Evolutionary conservation across 805 yeast genomes (phyloP).

Genomic region (Candida ulmi): DNA sequence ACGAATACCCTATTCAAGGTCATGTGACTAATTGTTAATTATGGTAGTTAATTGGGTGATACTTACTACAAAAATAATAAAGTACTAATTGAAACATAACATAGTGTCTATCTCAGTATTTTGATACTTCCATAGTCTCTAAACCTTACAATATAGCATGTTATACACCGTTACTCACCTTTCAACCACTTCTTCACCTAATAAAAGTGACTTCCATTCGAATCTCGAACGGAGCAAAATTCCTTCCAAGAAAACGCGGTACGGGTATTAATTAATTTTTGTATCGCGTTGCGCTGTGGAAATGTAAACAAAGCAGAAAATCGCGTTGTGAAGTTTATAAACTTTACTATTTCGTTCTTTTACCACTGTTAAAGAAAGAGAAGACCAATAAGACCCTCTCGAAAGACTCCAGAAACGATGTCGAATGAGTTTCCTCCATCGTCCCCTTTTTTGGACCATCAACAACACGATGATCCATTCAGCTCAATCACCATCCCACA

Average conservation of each 20-base stretch:
- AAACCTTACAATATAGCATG: no score
- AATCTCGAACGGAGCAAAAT: not conserved
- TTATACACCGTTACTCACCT: no score
- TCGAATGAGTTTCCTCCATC: constrained; percentile 31
- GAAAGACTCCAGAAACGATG: constrained; percentile 2
- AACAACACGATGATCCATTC: constrained; percentile 11
- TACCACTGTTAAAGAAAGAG: not conserved
- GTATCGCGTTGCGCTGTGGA: not conserved
- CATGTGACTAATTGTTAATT: no score
- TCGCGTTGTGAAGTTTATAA: not conserved
- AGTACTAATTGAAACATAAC: no score
- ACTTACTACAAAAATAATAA: no score
- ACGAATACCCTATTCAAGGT: no score
- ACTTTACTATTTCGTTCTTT: no score
- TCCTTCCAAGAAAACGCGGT: not conserved
- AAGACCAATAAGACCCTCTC: not conserved
- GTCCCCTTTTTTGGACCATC: constrained; percentile 28
- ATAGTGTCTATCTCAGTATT: no score
- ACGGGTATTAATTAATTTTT: no score
- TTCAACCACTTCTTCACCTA: no score
- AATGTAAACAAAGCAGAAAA: constrained; percentile 10
- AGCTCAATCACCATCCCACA: not conserved
- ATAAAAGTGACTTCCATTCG: not conserved
- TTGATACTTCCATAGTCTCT: no score
- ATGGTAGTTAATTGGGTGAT: no score